A percentile compares a stretch with the other conserved stretches of the same genome.
phyloP scores from a whole-genome alignment of 2,329 filamentous ascomycete species.

The Zasmidium angulare region DNA sequence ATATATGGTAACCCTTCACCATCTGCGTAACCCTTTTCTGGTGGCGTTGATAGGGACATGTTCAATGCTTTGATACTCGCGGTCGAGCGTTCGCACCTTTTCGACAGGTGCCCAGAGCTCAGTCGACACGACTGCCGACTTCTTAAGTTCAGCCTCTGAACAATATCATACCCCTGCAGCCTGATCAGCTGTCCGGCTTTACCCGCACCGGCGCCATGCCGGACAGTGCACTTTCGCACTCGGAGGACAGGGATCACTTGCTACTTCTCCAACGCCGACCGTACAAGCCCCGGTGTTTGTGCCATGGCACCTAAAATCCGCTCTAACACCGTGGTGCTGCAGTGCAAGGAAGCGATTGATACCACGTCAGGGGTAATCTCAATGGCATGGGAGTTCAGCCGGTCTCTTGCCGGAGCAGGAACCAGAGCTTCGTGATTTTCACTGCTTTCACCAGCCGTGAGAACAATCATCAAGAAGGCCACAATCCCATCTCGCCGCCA shows the following conservation, averaged over 20 bases:
- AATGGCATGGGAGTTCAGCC: neutral
- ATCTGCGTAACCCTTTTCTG: too few species aligned
- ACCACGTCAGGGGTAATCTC: neutral
- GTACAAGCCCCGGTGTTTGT: neutral
- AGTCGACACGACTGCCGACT: neutral
- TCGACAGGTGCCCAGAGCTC: too few species aligned
- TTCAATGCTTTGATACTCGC: neutral
- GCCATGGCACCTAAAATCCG: neutral
- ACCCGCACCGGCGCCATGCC: neutral
- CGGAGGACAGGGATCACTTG: neutral
- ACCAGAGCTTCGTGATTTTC: neutral
- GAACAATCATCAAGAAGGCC: neutral
- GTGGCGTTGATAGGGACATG: too few species aligned
- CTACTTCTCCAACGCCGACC: neutral
- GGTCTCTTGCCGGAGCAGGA: neutral
- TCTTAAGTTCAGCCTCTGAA: neutral
- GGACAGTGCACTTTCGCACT: neutral
- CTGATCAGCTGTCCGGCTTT: neutral
- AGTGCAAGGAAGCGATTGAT: neutral
- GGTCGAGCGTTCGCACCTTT: neutral
- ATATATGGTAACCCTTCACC: too few species aligned
- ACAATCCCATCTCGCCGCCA: conserved; percentile 31
- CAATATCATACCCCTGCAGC: neutral
- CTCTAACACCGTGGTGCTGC: neutral
- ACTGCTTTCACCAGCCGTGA: neutral